A percentile compares a stretch with the other conserved stretches of the same genome.
phyloP scores from a whole-genome alignment of 2,329 filamentous ascomycete species.

The Neonectria coccinea region DNA sequence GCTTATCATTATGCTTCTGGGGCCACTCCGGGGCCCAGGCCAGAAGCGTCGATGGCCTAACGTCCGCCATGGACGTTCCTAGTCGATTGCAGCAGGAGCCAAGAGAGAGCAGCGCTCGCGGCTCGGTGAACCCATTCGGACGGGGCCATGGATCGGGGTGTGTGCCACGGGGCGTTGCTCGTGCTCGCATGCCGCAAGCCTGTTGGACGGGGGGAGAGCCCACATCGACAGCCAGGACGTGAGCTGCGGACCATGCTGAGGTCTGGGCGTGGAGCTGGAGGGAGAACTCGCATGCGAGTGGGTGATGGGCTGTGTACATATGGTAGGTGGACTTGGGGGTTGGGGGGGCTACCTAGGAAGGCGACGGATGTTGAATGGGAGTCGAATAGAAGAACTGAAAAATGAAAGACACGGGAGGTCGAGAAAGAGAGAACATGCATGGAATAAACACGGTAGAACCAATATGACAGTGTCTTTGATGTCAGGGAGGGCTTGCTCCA shows the following conservation, averaged over 20 bases:
- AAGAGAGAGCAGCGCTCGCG: constrained; percentile 3
- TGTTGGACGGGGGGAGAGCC: constrained; percentile 19
- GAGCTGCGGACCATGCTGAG: background rate
- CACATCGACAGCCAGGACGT: background rate
- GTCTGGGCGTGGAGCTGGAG: background rate
- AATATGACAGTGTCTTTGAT: background rate
- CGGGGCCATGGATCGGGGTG: constrained; percentile 15
- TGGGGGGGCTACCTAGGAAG: no score
- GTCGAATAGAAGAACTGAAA: background rate
- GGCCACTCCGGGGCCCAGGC: constrained; percentile 14
- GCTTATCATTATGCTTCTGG: constrained; percentile 45
- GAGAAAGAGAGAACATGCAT: background rate
- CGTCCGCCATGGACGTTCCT: background rate
- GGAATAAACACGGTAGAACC: background rate
- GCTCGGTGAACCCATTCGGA: constrained; percentile 36
- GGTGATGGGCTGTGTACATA: no score
- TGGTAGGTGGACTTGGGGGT: no score
- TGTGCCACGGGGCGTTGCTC: constrained; percentile 5
- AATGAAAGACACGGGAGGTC: background rate
- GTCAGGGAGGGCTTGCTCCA: background rate
- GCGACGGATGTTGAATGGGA: background rate
- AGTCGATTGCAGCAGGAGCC: constrained; percentile 13
- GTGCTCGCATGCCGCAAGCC: constrained; percentile 20
- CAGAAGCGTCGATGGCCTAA: background rate
- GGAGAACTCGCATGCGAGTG: no score